Conservation (phyloP, 2,329 filamentous ascomycete species). For the Myriosclerotinia curreyana region DNA sequence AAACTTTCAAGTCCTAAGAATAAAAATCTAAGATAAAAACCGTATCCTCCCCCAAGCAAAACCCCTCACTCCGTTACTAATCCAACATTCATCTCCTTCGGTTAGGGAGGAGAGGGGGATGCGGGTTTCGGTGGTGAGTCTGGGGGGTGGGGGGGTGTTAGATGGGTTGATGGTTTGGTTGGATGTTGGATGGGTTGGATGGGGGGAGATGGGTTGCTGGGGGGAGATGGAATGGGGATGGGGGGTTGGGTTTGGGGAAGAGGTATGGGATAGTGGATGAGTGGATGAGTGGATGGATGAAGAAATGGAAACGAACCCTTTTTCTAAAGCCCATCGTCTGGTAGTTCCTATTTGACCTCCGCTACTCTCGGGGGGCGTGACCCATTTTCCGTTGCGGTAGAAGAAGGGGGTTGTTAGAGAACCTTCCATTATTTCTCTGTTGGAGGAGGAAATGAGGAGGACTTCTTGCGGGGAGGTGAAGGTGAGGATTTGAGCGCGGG, state of each 20-base stretch:
- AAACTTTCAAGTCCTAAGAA: too few species aligned
- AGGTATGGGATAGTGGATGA: too few species aligned
- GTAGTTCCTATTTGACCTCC: constrained; percentile 84
- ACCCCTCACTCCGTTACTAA: constrained; percentile 84
- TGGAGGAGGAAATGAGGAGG: constrained; percentile 61
- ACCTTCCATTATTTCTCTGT: constrained; percentile 76
- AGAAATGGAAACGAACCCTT: constrained; percentile 44
- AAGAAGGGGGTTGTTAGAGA: constrained; percentile 82
- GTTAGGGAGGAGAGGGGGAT: constrained; percentile 59
- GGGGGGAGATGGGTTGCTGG: too few species aligned
- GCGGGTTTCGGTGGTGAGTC: constrained; percentile 62
- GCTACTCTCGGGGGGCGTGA: constrained; percentile 72
- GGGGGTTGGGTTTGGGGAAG: too few species aligned
- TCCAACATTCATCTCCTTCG: constrained; percentile 76
- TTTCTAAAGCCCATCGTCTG: constrained; percentile 76
- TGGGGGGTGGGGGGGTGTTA: constrained; percentile 23
- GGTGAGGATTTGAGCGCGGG: constrained; percentile 52
- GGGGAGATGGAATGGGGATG: too few species aligned
- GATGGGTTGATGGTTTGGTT: too few species aligned
- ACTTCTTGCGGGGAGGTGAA: constrained; percentile 58
- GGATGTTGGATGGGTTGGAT: too few species aligned
- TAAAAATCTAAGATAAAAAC: neutral
- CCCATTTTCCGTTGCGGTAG: constrained; percentile 68
- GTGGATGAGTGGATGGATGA: too few species aligned
- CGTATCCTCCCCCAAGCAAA: constrained; percentile 57